Evolutionary conservation across 371 early-diverging fungal genomes (phyloP).

Genomic region (Mucor racemosus): DNA sequence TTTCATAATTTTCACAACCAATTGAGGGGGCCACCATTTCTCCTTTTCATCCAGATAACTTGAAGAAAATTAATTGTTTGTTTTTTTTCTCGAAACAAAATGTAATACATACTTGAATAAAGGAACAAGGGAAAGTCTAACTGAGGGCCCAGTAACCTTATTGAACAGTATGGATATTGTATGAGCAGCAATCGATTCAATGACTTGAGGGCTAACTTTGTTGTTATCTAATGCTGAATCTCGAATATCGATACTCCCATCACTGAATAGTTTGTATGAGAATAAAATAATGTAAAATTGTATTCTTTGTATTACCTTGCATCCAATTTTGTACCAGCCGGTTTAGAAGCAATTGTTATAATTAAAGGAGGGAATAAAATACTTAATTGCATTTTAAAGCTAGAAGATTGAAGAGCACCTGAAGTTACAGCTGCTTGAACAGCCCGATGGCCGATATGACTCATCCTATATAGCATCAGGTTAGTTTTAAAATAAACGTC

Average conservation of each 20-base stretch:
- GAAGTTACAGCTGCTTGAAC: slow-evolving; percentile 60
- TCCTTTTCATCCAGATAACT: slow-evolving; percentile 62
- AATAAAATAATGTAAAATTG: background rate
- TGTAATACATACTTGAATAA: slow-evolving; percentile 36
- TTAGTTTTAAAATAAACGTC: background rate
- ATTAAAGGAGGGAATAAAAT: slow-evolving; percentile 65
- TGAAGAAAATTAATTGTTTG: background rate
- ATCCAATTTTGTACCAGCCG: background rate
- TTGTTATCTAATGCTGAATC: slow-evolving; percentile 28
- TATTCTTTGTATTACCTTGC: slow-evolving; percentile 6
- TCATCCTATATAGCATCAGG: slow-evolving; percentile 23
- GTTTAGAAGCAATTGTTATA: slow-evolving; percentile 41
- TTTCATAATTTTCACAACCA: slow-evolving; percentile 58
- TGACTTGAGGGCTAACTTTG: slow-evolving; percentile 7
- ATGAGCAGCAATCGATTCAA: slow-evolving; percentile 38
- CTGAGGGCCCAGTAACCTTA: slow-evolving; percentile 43
- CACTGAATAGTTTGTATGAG: slow-evolving; percentile 13
- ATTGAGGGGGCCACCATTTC: slow-evolving; percentile 62
- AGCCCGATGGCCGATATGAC: slow-evolving; percentile 59
- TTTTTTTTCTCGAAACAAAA: background rate
- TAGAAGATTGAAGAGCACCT: slow-evolving; percentile 56
- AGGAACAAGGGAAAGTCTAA: slow-evolving; percentile 53
- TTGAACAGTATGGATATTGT: slow-evolving; percentile 35
- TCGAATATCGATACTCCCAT: slow-evolving; percentile 27
- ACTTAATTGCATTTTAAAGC: slow-evolving; percentile 57